Conservation (phyloP, 2,329 filamentous ascomycete genomes). For the Scortechinia acanthostroma region DNA sequence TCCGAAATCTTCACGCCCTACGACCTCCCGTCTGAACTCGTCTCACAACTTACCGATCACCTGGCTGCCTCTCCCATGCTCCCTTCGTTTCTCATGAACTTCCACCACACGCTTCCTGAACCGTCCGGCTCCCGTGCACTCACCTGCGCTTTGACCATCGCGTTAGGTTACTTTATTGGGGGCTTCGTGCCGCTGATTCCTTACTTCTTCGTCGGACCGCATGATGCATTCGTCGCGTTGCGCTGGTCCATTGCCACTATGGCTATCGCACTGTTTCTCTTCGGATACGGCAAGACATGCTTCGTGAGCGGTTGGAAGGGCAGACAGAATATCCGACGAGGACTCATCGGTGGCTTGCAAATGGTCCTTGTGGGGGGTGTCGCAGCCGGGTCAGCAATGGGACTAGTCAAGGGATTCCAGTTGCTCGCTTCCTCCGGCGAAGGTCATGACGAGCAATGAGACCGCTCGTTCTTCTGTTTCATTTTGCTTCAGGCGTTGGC, state of each 20-base stretch:
- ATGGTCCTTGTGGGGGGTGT: conserved; percentile 28
- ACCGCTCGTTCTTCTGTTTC: no score
- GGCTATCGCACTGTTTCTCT: background rate
- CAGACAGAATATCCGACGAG: conserved; percentile 18
- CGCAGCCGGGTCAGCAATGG: conserved; percentile 27
- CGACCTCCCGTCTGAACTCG: conserved; percentile 21
- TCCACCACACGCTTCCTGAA: conserved; percentile 26
- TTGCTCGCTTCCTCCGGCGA: conserved; percentile 12
- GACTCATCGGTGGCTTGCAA: conserved; percentile 21
- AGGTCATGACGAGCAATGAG: conserved; percentile 5
- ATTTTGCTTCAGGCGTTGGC: no score
- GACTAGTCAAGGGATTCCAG: conserved; percentile 25
- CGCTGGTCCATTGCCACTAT: background rate
- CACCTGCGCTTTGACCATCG: conserved; percentile 25
- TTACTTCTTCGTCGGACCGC: background rate
- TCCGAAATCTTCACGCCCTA: conserved; percentile 26
- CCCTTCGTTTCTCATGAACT: conserved; percentile 27
- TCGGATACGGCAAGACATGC: conserved; percentile 1
- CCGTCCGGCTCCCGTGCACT: conserved; percentile 24
- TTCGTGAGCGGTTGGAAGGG: conserved; percentile 26
- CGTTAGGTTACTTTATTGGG: conserved; percentile 24
- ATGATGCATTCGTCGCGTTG: background rate
- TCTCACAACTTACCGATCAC: conserved; percentile 21
- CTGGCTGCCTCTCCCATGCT: conserved; percentile 23
- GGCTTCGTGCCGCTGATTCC: background rate